These are phyloP conservation scores for Zygnema circumcarinatum DNA, from an alignment of 139 green algal species.

Conservation along the genomic window DNA sequence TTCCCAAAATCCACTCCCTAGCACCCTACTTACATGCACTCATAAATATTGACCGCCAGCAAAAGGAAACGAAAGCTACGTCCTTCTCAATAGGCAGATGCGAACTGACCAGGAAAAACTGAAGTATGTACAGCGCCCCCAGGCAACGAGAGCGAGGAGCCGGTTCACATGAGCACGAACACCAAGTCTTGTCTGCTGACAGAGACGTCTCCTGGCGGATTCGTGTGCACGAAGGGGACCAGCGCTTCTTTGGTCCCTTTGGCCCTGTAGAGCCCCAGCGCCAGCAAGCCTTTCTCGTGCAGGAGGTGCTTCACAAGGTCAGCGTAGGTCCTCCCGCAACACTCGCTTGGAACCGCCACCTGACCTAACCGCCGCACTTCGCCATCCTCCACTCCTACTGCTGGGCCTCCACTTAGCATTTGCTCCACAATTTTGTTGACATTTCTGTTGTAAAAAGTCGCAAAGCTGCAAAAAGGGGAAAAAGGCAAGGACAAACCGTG, in stretches of 20 bases:
- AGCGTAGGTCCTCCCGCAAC: background rate
- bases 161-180: slow-evolving; percentile 18
- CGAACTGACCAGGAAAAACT: too few species aligned
- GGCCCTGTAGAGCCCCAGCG: slow-evolving; percentile 16
- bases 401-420: background rate
- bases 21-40: too few species aligned
- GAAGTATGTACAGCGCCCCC: too few species aligned
- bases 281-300: background rate
- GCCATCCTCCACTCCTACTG: background rate
- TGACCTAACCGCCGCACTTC: background rate
- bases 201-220: background rate
- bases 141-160: too few species aligned
- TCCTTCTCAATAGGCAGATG: too few species aligned
- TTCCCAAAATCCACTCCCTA: too few species aligned
- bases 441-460: slow-evolving; percentile 12
- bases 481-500: too few species aligned
- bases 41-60: too few species aligned
- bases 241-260: background rate
- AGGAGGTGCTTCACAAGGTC: background rate
- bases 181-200: background rate
- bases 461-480: background rate
- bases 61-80: too few species aligned
- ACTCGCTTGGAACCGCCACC: background rate
- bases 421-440: background rate
- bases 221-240: slow-evolving; percentile 10